Evolutionary conservation across 2,329 filamentous ascomycete species (phyloP).

Genomic region (Xylaria sp.): DNA sequence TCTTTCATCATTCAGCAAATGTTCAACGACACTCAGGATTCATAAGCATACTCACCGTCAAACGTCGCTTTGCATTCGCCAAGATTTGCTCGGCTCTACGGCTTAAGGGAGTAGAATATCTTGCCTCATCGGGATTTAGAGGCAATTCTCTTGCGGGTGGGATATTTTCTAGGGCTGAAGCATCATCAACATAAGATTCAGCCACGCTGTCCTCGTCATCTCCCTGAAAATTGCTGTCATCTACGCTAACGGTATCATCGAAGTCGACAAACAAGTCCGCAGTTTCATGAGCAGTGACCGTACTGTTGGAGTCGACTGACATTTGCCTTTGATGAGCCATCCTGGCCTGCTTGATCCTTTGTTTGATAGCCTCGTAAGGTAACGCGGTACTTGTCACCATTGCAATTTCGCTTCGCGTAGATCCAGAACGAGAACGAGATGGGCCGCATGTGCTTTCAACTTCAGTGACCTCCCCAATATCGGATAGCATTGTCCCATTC

Average conservation of each 20-base stretch:
- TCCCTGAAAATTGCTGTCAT: conserved; percentile 72
- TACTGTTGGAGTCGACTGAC: conserved; percentile 70
- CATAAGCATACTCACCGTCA: conserved; percentile 72
- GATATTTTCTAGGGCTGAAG: conserved; percentile 48
- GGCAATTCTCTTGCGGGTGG: conserved; percentile 43
- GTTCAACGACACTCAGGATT: neutral
- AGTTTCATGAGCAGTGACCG: conserved; percentile 63
- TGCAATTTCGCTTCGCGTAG: conserved; percentile 47
- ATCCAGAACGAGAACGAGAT: conserved; percentile 50
- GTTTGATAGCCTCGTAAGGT: conserved; percentile 56
- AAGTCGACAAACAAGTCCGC: conserved; percentile 66
- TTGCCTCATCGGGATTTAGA: conserved; percentile 60
- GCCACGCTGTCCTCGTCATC: conserved; percentile 73
- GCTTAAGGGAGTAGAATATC: conserved; percentile 79
- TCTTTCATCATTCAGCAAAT: conserved; percentile 61
- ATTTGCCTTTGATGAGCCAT: conserved; percentile 60
- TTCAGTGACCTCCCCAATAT: conserved; percentile 68
- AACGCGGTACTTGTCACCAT: conserved; percentile 42
- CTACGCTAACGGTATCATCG: conserved; percentile 69
- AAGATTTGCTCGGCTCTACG: conserved; percentile 89
- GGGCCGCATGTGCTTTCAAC: conserved; percentile 60
- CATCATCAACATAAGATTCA: conserved; percentile 63
- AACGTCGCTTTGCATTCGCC: conserved; percentile 87
- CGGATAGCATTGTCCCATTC: conserved; percentile 74
- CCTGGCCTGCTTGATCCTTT: conserved; percentile 51